These are phyloP conservation scores for Trapa incisa DNA, from an alignment of 345 rosid species.

Conservation along the genomic window DNA sequence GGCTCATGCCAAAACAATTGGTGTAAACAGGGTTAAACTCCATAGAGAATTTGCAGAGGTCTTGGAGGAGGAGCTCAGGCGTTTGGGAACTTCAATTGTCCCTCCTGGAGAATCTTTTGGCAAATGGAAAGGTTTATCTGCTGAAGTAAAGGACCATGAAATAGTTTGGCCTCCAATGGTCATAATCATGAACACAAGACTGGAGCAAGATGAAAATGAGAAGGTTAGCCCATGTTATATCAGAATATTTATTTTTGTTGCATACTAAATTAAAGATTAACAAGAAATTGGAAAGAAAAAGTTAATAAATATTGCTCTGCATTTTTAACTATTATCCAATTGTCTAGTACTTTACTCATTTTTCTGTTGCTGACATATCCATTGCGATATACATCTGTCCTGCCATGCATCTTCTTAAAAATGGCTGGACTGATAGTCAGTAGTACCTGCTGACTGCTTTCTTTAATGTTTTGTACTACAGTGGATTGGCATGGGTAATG, in stretches of 20 bases:
- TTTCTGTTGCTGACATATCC: not conserved
- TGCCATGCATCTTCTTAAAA: not conserved
- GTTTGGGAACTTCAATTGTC: constrained; percentile 54
- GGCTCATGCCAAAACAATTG: constrained; percentile 83
- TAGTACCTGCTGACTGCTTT: constrained; percentile 10
- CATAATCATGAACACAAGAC: constrained; percentile 66
- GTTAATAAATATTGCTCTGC: not conserved
- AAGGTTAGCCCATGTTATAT: constrained; percentile 28
- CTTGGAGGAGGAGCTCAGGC: constrained; percentile 56
- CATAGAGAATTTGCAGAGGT: constrained; percentile 79
- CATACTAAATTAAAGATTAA: not conserved
- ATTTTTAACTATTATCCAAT: not conserved
- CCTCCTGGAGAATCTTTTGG: constrained; percentile 78
- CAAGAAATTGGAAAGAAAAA: not conserved
- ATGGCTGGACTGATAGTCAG: not conserved
- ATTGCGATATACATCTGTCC: not conserved
- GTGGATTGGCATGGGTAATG: constrained; percentile 98
- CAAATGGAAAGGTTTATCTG: constrained; percentile 68
- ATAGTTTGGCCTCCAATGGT: constrained; percentile 99
- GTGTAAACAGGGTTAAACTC: constrained; percentile 60
- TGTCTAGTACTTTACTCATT: too few species aligned
- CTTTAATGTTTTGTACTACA: constrained; percentile 13
- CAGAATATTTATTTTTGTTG: not conserved
- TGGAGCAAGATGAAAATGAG: constrained; percentile 70
- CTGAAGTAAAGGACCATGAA: constrained; percentile 54